These are phyloP conservation scores for Alternaria brassicicola DNA, from an alignment of 2,329 filamentous ascomycete genomes.

Conservation along the genomic window DNA sequence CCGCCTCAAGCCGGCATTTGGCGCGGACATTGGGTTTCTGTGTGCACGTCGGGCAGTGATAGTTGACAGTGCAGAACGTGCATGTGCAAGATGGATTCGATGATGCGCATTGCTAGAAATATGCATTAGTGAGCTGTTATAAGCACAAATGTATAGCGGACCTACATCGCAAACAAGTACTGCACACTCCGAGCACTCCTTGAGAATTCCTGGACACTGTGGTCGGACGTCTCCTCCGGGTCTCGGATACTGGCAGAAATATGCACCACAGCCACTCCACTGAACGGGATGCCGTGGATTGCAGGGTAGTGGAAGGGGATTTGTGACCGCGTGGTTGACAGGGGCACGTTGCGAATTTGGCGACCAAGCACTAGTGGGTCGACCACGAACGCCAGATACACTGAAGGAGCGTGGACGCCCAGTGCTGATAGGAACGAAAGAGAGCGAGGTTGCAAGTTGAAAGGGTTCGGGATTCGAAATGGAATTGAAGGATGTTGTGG, in stretches of 20 bases:
- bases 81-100: conserved; percentile 46
- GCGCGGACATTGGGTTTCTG: conserved; percentile 41
- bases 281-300: conserved; percentile 51
- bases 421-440: conserved; percentile 42
- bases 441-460: conserved; percentile 27
- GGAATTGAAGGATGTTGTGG: conserved; percentile 35
- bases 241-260: conserved; percentile 50
- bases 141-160: background rate
- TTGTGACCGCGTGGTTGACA: conserved; percentile 36
- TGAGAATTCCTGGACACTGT: conserved; percentile 45
- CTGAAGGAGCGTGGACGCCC: conserved; percentile 48
- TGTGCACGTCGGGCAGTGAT: conserved; percentile 48
- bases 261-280: conserved; percentile 52
- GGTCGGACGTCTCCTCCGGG: conserved; percentile 48
- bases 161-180: conserved; percentile 52
- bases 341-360: conserved; percentile 32
- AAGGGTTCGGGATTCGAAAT: conserved; percentile 35
- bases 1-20: conserved; percentile 47
- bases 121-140: conserved; percentile 13
- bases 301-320: conserved; percentile 47
- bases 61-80: conserved; percentile 48
- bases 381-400: conserved; percentile 45
- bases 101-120: conserved; percentile 36
- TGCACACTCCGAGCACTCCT: conserved; percentile 49
- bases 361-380: conserved; percentile 36